Evolutionary conservation across 345 rosid species (phyloP), one percentile per base, ranked within the genome.

Genomic region (Lumnitzera racemosa): DNA sequence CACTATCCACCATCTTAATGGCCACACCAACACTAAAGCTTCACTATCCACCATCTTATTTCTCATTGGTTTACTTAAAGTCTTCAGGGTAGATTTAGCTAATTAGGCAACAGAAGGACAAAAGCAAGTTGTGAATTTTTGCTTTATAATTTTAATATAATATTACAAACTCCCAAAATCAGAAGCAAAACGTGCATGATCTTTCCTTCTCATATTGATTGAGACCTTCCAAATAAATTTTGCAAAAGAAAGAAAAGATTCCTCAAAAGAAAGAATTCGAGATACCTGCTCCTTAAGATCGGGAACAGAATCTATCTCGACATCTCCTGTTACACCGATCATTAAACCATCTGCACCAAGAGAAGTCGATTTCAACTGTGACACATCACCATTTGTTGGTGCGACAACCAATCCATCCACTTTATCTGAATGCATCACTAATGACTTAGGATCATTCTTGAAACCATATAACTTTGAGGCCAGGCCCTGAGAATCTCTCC

Each of bases 201-300:
- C 9, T 36, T 36, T 36, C 43, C 43, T 36, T 36, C 43, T 29
- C 11, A 5, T 36, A 36, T 36, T 9, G 7, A 36, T 27, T 36
- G 43, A 36, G 43, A 36, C 43, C 43, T 36, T 36, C 43, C 43
- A 36, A 36, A 36, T 36, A 9, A 36, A 36, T 4, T 36, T 36
- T 36, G 43, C 43, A 36, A 36, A 36, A 36, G 43, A 2, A 8
- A 36, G 43, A 36, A 46, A 61, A 50, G 57, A 36, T 36, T 36
- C 43, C 43, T n/a, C 24, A 25, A 53, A 16, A 47, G 47, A 56
- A 48, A 58, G 29, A 51, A 16, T 17, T 48, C 60, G 56, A 47
- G 51, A 64, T 63, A 95, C 99, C 95, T 88, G 99, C 62, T 80
- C 89, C 77, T 83, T 90, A 76, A 86, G 92, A 78, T 90, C 97